phyloP scores from a whole-genome alignment of 768 basidiomycete species.

The Kwoniella shandongensis region DNA sequence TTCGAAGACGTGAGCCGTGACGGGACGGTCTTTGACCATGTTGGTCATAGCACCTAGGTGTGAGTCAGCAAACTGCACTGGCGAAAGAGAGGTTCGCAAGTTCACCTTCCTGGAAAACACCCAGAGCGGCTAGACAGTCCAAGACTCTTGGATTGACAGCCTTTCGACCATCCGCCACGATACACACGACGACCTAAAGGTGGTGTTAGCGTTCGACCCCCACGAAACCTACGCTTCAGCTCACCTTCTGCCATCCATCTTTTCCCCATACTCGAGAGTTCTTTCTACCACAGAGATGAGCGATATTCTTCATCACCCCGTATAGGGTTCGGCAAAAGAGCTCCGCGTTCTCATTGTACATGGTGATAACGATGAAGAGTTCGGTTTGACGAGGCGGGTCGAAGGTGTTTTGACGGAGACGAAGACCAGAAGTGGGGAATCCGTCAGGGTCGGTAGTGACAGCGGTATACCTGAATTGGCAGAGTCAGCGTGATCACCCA shows the following conservation, averaged over 20 bases:
- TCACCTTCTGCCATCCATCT: conserved; percentile 91
- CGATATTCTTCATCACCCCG: conserved; percentile 91
- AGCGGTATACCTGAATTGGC: conserved; percentile 80
- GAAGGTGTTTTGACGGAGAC: conserved; percentile 75
- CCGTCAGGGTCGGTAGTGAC: conserved; percentile 93
- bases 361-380: conserved; percentile 92
- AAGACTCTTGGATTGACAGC: conserved; percentile 69
- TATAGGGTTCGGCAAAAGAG: conserved; percentile 87
- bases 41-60: conserved; percentile 59
- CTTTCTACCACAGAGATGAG: conserved; percentile 81
- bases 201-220: conserved; percentile 5
- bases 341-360: conserved; percentile 91
- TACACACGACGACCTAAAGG: conserved; percentile 75
- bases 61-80: conserved; percentile 10
- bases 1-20: conserved; percentile 85
- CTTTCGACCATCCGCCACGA: conserved; percentile 79
- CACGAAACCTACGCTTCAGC: neutral
- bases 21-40: conserved; percentile 69
- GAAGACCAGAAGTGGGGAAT: conserved; percentile 77
- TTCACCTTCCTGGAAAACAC: conserved; percentile 53
- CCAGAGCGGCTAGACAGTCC: conserved; percentile 52
- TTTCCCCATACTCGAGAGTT: conserved; percentile 93
- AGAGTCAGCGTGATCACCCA: conserved; percentile 51
- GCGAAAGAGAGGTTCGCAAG: neutral
- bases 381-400: conserved; percentile 71